phyloP scores from a whole-genome alignment of 2,329 filamentous ascomycete species.

The Sporothrix humicola region DNA sequence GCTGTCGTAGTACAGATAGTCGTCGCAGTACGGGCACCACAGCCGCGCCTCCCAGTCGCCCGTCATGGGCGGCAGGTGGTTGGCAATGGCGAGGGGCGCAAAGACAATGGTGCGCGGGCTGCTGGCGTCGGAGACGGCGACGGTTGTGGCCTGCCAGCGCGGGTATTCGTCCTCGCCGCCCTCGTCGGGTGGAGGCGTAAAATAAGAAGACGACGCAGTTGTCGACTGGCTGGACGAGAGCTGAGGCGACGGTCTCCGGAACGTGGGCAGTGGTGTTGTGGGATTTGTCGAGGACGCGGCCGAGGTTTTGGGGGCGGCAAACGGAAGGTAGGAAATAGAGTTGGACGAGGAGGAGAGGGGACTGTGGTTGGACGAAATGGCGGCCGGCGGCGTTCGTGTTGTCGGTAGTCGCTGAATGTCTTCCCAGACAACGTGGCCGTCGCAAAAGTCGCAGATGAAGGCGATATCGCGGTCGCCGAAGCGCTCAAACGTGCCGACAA shows the following conservation, averaged over 20 bases:
- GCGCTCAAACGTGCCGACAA: conserved; percentile 61
- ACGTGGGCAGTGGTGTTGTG: neutral
- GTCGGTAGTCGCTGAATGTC: conserved; percentile 61
- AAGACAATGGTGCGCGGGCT: conserved; percentile 59
- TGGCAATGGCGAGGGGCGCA: conserved; percentile 62
- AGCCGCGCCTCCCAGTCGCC: conserved; percentile 60
- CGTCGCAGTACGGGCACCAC: conserved; percentile 63
- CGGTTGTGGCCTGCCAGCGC: conserved; percentile 60
- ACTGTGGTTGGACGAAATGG: conserved; percentile 33
- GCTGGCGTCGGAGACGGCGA: conserved; percentile 48
- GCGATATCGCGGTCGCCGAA: conserved; percentile 61
- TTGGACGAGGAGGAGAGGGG: conserved; percentile 7
- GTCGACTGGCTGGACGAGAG: conserved; percentile 6
- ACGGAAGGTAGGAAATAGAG: neutral
- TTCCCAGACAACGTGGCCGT: conserved; percentile 64
- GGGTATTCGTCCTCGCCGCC: conserved; percentile 42
- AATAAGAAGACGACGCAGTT: neutral
- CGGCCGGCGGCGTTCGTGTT: conserved; percentile 46
- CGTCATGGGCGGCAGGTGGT: conserved; percentile 57
- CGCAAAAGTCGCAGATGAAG: conserved; percentile 67
- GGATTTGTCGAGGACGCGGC: neutral
- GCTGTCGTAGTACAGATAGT: conserved; percentile 56
- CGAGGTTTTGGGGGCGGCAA: neutral
- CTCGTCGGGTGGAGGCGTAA: conserved; percentile 35
- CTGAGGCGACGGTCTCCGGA: neutral